Conservation (phyloP, 2,329 filamentous ascomycete species). For the Ascocoryne sarcoides region DNA sequence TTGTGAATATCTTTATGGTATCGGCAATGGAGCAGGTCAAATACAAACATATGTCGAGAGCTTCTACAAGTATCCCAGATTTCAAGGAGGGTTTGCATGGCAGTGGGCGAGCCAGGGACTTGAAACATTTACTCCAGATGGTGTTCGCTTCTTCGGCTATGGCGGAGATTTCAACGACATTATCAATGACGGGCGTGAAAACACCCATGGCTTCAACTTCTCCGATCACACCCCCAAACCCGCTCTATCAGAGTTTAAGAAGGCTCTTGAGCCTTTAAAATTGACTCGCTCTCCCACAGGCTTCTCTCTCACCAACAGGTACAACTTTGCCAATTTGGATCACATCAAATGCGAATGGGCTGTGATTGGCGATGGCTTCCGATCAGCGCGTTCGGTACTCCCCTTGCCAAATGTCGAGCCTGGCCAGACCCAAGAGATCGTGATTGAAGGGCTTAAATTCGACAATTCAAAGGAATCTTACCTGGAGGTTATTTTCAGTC, state of each 20-base stretch:
- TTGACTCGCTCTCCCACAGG: constrained; percentile 26
- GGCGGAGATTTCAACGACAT: constrained; percentile 35
- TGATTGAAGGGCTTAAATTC: neutral
- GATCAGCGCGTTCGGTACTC: neutral
- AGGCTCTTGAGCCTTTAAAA: constrained; percentile 44
- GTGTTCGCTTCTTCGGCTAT: constrained; percentile 32
- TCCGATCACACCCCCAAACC: constrained; percentile 46
- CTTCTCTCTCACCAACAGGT: constrained; percentile 34
- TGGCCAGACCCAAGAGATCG: neutral
- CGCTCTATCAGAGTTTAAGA: constrained; percentile 46
- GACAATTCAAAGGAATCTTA: neutral
- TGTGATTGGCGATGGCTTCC: neutral
- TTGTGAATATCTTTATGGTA: constrained; percentile 51
- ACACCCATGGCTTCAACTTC: constrained; percentile 49
- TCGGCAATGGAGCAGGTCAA: constrained; percentile 65
- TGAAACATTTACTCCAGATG: constrained; percentile 21
- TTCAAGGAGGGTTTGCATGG: constrained; percentile 33
- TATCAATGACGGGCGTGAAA: constrained; percentile 29
- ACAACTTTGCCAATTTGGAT: constrained; percentile 43
- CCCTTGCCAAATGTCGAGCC: neutral
- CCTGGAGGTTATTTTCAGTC: constrained; percentile 25
- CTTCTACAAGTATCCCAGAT: constrained; percentile 34
- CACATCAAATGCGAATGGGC: constrained; percentile 29
- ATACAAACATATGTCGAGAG: constrained; percentile 57
- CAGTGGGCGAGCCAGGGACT: constrained; percentile 34